Evolutionary conservation across 305 asterid species (phyloP).

Genomic region (Fraxinus sp.): DNA sequence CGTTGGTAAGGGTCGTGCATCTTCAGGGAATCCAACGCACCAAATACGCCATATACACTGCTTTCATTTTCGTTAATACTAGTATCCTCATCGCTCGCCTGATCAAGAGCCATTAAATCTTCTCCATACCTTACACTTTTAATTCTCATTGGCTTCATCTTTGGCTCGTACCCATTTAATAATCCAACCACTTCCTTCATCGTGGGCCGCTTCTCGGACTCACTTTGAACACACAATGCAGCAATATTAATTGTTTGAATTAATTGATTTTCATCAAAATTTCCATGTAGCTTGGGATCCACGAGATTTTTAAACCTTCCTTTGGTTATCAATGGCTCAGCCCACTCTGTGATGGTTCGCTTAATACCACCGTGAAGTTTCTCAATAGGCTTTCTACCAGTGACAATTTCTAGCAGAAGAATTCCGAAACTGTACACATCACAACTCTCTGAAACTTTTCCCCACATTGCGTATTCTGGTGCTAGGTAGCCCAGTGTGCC

Average conservation of each 20-base stretch:
- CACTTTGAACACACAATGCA: constrained; percentile 71
- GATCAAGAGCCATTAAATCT: constrained; percentile 66
- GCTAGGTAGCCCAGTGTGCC: constrained; percentile 79
- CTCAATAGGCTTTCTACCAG: constrained; percentile 71
- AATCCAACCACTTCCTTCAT: constrained; percentile 71
- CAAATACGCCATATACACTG: constrained; percentile 74
- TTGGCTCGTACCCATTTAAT: constrained; percentile 40
- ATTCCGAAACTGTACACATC: constrained; percentile 78
- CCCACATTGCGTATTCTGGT: constrained; percentile 91
- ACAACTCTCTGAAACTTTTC: constrained; percentile 75
- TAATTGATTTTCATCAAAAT: constrained; percentile 53
- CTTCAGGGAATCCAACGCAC: constrained; percentile 55
- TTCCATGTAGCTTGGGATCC: constrained; percentile 60
- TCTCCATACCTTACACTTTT: constrained; percentile 63
- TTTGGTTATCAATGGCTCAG: constrained; percentile 52
- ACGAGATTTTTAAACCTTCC: constrained; percentile 54
- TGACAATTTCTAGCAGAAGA: constrained; percentile 56
- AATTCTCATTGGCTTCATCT: constrained; percentile 36
- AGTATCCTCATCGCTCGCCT: constrained; percentile 47
- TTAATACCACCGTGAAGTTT: constrained; percentile 74
- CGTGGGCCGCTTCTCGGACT: constrained; percentile 68
- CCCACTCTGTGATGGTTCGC: constrained; percentile 76
- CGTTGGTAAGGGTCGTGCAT: constrained; percentile 52
- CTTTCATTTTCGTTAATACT: constrained; percentile 48
- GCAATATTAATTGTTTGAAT: constrained; percentile 50